Conservation (phyloP, 73 alveolate genomes). For the Blepharisma japonicum region DNA sequence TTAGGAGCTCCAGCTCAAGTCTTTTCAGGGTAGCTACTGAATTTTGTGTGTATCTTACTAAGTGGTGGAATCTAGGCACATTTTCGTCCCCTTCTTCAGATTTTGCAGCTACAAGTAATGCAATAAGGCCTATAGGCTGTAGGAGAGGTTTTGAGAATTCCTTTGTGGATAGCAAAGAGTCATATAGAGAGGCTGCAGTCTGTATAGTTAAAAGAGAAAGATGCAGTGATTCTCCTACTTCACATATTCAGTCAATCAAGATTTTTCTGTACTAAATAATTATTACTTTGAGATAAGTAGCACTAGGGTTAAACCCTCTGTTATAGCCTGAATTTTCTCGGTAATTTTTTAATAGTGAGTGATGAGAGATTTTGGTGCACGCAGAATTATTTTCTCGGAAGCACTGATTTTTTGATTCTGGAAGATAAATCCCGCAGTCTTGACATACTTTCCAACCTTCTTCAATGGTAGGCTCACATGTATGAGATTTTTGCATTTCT, state of each 20-base stretch:
- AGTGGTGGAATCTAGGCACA: background rate
- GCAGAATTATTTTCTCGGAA: too few species aligned
- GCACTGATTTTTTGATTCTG: too few species aligned
- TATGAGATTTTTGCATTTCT: too few species aligned
- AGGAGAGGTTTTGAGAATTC: constrained; percentile 31
- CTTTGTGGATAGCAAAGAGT: constrained; percentile 22
- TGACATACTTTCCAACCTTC: too few species aligned
- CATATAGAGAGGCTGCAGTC: constrained; percentile 37
- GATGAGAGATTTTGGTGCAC: too few species aligned
- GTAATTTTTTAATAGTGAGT: too few species aligned
- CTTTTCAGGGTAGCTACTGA: constrained; percentile 29
- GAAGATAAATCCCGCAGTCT: too few species aligned
- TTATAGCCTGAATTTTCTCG: too few species aligned
- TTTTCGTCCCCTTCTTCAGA: constrained; percentile 41
- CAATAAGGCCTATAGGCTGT: constrained; percentile 40
- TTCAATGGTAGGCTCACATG: too few species aligned
- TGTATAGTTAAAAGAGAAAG: constrained; percentile 47
- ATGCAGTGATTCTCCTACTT: constrained; percentile 48
- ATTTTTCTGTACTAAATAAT: constrained; percentile 34
- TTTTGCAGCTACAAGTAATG: constrained; percentile 48
- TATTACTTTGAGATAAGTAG: constrained; percentile 10
- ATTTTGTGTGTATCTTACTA: constrained; percentile 20
- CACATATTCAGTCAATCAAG: constrained; percentile 65
- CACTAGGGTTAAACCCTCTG: background rate
- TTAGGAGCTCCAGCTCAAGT: constrained; percentile 46